These are phyloP conservation scores for Somion occarium DNA, from an alignment of 1,284 basidiomycete genomes.

Conservation along the genomic window DNA sequence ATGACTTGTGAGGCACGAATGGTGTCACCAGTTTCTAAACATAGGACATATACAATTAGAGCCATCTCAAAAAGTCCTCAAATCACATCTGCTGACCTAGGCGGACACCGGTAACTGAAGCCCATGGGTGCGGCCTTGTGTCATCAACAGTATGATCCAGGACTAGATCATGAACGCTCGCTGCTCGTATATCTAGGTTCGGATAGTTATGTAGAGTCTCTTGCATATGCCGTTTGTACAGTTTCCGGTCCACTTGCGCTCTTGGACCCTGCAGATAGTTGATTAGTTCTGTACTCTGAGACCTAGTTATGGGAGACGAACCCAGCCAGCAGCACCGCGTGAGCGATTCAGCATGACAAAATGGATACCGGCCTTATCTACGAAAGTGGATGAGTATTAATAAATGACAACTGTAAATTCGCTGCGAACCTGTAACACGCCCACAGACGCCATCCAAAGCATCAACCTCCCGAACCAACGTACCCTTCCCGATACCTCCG, in stretches of 20 bases:
- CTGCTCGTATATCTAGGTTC: conserved; percentile 66
- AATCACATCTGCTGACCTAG: conserved; percentile 44
- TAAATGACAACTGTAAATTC: background rate
- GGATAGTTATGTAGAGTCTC: conserved; percentile 57
- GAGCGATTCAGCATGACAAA: conserved; percentile 84
- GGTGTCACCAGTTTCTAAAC: conserved; percentile 71
- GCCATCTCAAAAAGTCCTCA: background rate
- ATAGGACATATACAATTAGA: conserved; percentile 5
- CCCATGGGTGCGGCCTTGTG: conserved; percentile 32
- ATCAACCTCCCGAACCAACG: conserved; percentile 83
- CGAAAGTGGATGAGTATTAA: background rate
- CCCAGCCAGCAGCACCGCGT: conserved; percentile 87
- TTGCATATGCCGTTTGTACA: conserved; percentile 85
- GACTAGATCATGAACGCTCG: conserved; percentile 77
- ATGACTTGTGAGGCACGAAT: conserved; percentile 79
- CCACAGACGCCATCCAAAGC: conserved; percentile 84
- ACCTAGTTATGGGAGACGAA: conserved; percentile 28
- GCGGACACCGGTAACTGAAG: conserved; percentile 61
- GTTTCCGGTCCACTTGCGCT: conserved; percentile 80
- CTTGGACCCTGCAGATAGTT: conserved; percentile 62
- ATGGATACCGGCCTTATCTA: conserved; percentile 84
- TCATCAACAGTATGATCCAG: conserved; percentile 43
- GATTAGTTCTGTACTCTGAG: background rate
- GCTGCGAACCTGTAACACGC: conserved; percentile 56
- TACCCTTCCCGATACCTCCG: conserved; percentile 88